phyloP scores from a whole-genome alignment of 2,329 filamentous ascomycete genomes.

The Cordyceps tenuipes region DNA sequence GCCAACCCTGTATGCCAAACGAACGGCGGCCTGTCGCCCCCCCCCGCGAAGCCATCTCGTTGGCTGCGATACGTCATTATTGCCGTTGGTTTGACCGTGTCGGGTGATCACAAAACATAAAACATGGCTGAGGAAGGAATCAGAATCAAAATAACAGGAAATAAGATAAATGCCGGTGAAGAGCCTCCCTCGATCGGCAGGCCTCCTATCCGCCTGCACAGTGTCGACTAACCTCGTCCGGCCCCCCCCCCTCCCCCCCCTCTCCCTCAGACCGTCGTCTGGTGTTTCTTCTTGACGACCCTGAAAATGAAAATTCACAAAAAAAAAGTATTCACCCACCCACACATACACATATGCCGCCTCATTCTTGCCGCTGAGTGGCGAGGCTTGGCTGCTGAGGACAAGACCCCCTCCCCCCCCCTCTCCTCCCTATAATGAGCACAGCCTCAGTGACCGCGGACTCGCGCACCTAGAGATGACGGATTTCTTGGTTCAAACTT shows the following conservation, averaged over 20 bases:
- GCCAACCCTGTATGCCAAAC: not conserved
- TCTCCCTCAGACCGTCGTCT: not conserved
- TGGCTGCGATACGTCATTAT: not conserved
- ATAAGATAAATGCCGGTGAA: not conserved
- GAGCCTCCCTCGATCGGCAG: conserved; percentile 8
- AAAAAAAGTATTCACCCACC: too few species aligned
- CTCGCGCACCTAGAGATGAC: not conserved
- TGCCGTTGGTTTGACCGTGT: not conserved
- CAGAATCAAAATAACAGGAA: not conserved
- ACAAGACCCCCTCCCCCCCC: too few species aligned
- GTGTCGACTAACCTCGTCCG: not conserved
- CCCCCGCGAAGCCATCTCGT: too few species aligned
- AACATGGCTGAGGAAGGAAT: not conserved
- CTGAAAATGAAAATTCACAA: too few species aligned
- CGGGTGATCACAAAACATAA: not conserved
- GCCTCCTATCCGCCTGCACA: not conserved
- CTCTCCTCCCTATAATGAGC: too few species aligned
- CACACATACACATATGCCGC: too few species aligned
- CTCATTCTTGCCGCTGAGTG: not conserved
- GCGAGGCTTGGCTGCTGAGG: not conserved
- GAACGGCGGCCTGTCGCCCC: not conserved
- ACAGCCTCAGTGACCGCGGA: not conserved
- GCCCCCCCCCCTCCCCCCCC: too few species aligned
- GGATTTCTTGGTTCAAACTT: too few species aligned
- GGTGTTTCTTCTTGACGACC: not conserved